Percentiles rank a stretch among this genome's conserved stretches.
Evolutionary conservation across 495 filamentous ascomycete species (phyloP).

Genomic region (Hyaloscypha bicolor): DNA sequence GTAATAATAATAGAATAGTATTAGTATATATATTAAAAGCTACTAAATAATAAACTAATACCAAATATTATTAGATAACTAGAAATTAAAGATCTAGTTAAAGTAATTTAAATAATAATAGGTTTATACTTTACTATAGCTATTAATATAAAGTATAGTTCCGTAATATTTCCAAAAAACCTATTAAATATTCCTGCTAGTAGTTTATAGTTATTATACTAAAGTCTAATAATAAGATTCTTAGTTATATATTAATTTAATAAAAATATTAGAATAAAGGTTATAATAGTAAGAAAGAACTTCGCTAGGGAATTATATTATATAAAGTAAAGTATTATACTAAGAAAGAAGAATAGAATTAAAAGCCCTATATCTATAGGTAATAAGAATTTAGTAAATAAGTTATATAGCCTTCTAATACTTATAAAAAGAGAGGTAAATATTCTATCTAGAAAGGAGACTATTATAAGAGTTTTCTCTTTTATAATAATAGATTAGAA

Average conservation of each 20-base stretch:
- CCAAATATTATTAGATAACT: slow-evolving; percentile 11
- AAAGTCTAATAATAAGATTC: slow-evolving; percentile 15
- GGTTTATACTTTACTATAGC: slow-evolving; percentile 6
- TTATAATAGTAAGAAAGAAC: slow-evolving; percentile 16
- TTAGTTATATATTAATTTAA: slow-evolving; percentile 15
- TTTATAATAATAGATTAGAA: no score
- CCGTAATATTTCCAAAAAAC: slow-evolving; percentile 18
- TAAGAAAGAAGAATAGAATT: slow-evolving; percentile 18
- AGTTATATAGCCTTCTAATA: no score
- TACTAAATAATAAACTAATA: no score
- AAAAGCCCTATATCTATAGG: slow-evolving; percentile 17
- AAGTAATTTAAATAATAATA: slow-evolving; percentile 17
- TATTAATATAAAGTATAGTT: slow-evolving; percentile 17
- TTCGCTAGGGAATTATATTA: slow-evolving; percentile 6
- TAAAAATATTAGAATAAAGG: slow-evolving; percentile 14
- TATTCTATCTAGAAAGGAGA: no score
- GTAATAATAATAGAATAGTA: no score
- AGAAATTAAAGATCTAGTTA: slow-evolving; percentile 21
- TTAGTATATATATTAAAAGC: no score
- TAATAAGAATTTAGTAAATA: no score
- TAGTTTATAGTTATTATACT: slow-evolving; percentile 18
- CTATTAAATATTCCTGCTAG: slow-evolving; percentile 14
- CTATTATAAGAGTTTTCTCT: no score
- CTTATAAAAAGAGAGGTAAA: no score
- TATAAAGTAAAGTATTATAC: slow-evolving; percentile 10